A percentile compares a stretch with the other conserved stretches of the same genome.
phyloP scores from a whole-genome alignment of 2,329 filamentous ascomycete genomes.

The Clonostachys solani region DNA sequence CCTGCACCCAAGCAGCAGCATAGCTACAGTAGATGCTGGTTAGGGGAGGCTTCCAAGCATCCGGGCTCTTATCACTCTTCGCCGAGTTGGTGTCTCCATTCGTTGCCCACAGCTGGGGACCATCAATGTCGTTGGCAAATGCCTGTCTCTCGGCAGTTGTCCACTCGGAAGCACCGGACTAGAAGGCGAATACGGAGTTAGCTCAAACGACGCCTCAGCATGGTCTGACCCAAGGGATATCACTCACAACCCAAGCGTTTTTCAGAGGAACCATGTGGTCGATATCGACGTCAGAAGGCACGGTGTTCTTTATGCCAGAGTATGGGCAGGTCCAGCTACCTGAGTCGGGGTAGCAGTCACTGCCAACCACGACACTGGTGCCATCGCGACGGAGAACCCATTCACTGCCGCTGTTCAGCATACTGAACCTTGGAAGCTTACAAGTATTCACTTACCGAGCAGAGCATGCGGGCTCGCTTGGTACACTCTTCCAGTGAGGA shows the following conservation, averaged over 20 bases:
- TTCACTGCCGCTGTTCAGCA: constrained; percentile 35
- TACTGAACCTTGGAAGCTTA: background rate
- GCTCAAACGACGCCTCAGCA: too few species aligned
- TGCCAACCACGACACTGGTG: constrained; percentile 51
- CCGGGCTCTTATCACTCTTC: constrained; percentile 72
- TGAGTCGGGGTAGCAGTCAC: constrained; percentile 56
- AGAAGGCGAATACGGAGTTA: too few species aligned
- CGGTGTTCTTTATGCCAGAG: constrained; percentile 66
- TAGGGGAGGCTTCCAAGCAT: constrained; percentile 71
- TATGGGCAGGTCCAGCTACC: constrained; percentile 71
- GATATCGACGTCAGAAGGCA: constrained; percentile 38
- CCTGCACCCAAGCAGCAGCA: constrained; percentile 69
- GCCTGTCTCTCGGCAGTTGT: constrained; percentile 59
- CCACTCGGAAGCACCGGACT: constrained; percentile 71
- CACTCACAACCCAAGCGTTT: constrained; percentile 20
- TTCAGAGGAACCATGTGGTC: too few species aligned
- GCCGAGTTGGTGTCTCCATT: constrained; percentile 71
- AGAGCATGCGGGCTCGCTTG: constrained; percentile 56
- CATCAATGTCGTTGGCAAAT: constrained; percentile 73
- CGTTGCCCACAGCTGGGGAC: constrained; percentile 75
- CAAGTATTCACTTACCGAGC: constrained; percentile 38
- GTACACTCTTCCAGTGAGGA: constrained; percentile 65
- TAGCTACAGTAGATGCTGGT: constrained; percentile 73
- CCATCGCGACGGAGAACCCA: constrained; percentile 72
- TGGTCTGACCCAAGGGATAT: constrained; percentile 9